Conservation (phyloP, 1,284 basidiomycete genomes). For the Austropuccinia psidii region DNA sequence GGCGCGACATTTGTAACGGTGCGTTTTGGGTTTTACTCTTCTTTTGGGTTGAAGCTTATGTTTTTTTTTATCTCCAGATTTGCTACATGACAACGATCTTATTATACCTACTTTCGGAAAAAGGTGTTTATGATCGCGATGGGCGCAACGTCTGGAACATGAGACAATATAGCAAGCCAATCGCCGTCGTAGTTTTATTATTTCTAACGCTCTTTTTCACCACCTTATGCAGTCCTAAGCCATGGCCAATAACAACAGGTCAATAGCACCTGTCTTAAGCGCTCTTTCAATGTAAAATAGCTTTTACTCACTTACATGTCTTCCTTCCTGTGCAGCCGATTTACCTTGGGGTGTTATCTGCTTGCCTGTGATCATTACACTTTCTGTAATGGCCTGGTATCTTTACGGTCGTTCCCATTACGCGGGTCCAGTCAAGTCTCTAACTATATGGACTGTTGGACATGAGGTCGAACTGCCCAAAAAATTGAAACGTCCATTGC, state of each 20-base stretch:
- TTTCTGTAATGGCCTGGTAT: slow-evolving; percentile 11
- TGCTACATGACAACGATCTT: slow-evolving; percentile 18
- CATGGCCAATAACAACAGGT: neutral
- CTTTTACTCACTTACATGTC: no score
- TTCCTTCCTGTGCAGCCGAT: no score
- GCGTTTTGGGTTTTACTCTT: no score
- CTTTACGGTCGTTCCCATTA: slow-evolving; percentile 16
- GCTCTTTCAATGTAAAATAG: no score
- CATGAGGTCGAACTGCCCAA: slow-evolving; percentile 24
- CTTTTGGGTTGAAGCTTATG: neutral
- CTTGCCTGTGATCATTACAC: neutral
- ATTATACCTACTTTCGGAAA: slow-evolving; percentile 11
- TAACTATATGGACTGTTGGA: slow-evolving; percentile 29
- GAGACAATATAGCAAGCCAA: slow-evolving; percentile 12
- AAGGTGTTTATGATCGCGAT: slow-evolving; percentile 20
- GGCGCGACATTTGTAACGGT: no score
- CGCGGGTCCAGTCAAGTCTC: slow-evolving; percentile 28
- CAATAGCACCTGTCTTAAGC: no score
- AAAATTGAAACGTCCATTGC: neutral
- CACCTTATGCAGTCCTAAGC: neutral
- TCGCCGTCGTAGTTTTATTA: neutral
- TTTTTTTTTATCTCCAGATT: neutral
- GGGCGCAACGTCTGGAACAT: slow-evolving; percentile 24
- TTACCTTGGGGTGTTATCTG: slow-evolving; percentile 1
- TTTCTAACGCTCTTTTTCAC: neutral